phyloP scores from a whole-genome alignment of 164 flowering plant genomes.

The Vitis riparia region DNA sequence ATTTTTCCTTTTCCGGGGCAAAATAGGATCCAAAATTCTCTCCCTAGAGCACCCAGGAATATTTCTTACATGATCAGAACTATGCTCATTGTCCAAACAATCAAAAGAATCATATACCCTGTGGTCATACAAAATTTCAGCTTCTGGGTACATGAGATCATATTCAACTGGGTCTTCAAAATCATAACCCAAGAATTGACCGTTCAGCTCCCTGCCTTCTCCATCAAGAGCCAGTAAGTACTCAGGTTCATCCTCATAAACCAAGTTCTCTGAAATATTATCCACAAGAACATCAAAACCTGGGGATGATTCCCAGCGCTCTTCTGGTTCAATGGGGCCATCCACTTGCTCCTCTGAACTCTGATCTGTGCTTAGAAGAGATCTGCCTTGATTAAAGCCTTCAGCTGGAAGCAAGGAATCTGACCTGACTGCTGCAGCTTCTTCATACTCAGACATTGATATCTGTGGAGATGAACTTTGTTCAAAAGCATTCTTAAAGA shows the following conservation, averaged over 20 bases:
- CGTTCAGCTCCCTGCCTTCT: constrained; percentile 29
- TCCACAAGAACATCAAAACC: constrained; percentile 84
- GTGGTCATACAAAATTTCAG: constrained; percentile 26
- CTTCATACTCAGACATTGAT: constrained; percentile 31
- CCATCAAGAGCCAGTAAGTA: constrained; percentile 29
- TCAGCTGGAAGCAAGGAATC: constrained; percentile 26
- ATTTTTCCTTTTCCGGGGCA: constrained; percentile 30
- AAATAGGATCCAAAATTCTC: constrained; percentile 25
- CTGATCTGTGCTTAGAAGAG: constrained; percentile 24
- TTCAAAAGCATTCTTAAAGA: constrained; percentile 12
- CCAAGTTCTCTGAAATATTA: constrained; percentile 40
- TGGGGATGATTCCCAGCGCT: constrained; percentile 68
- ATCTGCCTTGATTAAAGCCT: constrained; percentile 14
- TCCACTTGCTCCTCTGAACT: constrained; percentile 42
- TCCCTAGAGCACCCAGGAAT: constrained; percentile 23
- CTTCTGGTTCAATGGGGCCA: constrained; percentile 46
- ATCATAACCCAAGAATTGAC: constrained; percentile 38
- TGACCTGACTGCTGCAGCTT: constrained; percentile 18
- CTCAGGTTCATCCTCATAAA: constrained; percentile 40
- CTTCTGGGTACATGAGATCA: constrained; percentile 28
- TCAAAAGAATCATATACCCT: constrained; percentile 24
- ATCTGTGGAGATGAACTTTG: constrained; percentile 26
- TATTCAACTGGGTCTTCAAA: constrained; percentile 28
- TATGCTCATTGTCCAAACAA: constrained; percentile 21
- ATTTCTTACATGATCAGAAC: constrained; percentile 16